These are phyloP conservation scores for Blastomyces parvus DNA, from an alignment of 2,329 filamentous ascomycete species.

Conservation along the genomic window DNA sequence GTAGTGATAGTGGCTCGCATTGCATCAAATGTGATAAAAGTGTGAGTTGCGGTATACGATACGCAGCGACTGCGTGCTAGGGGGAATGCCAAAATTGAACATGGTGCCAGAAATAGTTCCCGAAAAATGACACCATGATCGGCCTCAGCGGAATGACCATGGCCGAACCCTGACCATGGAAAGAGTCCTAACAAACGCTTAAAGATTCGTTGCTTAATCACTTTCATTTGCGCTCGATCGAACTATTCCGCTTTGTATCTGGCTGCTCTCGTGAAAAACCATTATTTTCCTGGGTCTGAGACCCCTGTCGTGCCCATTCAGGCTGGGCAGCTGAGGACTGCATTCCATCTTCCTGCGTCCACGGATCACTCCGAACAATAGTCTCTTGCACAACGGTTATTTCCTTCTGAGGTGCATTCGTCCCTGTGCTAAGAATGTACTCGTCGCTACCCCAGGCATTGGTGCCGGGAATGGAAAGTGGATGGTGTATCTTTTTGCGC, in stretches of 20 bases:
- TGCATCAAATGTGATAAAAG: not conserved
- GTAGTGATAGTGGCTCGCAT: not conserved
- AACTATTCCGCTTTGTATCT: not conserved
- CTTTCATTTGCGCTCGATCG: not conserved
- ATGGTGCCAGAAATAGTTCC: not conserved
- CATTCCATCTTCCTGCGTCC: not conserved
- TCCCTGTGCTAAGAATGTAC: conserved; percentile 13
- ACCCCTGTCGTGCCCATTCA: not conserved
- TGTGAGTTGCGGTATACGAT: not conserved
- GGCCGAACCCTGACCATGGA: not conserved
- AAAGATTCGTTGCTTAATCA: not conserved
- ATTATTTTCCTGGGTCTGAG: not conserved
- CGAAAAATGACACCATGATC: not conserved
- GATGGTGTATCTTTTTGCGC: conserved; percentile 25
- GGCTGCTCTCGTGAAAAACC: not conserved
- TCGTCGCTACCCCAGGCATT: conserved; percentile 28
- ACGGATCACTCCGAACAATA: conserved; percentile 20
- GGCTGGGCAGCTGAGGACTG: not conserved
- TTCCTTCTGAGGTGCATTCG: conserved; percentile 20
- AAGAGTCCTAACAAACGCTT: not conserved
- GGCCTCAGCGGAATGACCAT: not conserved
- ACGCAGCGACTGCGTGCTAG: not conserved
- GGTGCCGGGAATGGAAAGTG: conserved; percentile 24
- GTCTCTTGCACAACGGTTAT: conserved; percentile 28
- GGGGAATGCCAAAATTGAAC: not conserved